These are phyloP conservation scores for Clonostachys solani DNA, from an alignment of 2,329 filamentous ascomycete genomes.

Conservation along the genomic window DNA sequence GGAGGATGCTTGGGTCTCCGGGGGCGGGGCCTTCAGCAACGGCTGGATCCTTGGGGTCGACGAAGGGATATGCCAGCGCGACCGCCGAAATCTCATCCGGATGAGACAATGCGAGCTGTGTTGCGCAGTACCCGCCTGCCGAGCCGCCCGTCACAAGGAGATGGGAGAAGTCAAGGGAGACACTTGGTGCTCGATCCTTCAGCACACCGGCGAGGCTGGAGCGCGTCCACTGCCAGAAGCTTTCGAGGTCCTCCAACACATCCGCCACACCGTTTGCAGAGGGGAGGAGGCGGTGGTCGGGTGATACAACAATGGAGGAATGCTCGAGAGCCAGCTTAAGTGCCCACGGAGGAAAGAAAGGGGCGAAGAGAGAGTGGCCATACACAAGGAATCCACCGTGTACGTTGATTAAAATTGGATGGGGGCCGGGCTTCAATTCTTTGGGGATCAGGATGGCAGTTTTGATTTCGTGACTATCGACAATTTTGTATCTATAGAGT, in stretches of 20 bases:
- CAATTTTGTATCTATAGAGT: slow-evolving; percentile 8
- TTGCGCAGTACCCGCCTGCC: slow-evolving; percentile 16
- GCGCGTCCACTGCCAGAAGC: slow-evolving; percentile 17
- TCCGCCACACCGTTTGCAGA: slow-evolving; percentile 14
- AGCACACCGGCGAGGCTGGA: neutral
- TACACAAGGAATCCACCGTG: slow-evolving; percentile 18
- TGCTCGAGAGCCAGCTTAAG: slow-evolving; percentile 13
- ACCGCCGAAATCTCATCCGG: slow-evolving; percentile 10
- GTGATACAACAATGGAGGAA: slow-evolving; percentile 10
- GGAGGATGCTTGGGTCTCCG: slow-evolving; percentile 6
- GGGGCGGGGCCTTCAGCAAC: slow-evolving; percentile 5
- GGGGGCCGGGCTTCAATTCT: slow-evolving; percentile 8
- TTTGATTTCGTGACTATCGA: slow-evolving; percentile 10
- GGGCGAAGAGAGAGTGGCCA: slow-evolving; percentile 9
- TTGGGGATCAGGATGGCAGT: slow-evolving; percentile 16
- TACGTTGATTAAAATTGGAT: slow-evolving; percentile 13
- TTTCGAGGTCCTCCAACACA: slow-evolving; percentile 15
- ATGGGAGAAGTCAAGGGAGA: slow-evolving; percentile 6
- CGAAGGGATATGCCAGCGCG: slow-evolving; percentile 10
- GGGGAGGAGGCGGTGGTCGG: slow-evolving; percentile 15
- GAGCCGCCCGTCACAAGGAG: slow-evolving; percentile 9
- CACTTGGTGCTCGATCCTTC: neutral
- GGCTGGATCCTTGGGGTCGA: slow-evolving; percentile 11
- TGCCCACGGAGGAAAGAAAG: slow-evolving; percentile 15
- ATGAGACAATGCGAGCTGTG: slow-evolving; percentile 12